Evolutionary conservation across 768 basidiomycete species (phyloP).

Genomic region (Lyophyllum semitale): DNA sequence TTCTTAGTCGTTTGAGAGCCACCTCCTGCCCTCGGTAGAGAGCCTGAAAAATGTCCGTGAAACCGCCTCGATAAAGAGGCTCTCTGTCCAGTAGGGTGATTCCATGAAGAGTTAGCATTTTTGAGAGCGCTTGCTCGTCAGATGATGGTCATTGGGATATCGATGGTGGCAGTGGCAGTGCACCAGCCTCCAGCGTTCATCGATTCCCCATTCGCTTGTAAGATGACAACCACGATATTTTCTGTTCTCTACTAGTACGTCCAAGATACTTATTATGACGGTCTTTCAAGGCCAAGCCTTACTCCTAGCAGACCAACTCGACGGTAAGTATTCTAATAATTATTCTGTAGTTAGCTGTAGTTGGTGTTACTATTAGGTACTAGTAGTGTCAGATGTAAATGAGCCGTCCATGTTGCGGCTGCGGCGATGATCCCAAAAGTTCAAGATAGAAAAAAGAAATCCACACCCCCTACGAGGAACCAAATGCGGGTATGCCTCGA

Average conservation of each 20-base stretch:
- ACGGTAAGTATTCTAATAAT: no score
- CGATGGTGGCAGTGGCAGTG: background rate
- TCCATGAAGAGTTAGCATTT: constrained; percentile 8
- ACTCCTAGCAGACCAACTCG: no score
- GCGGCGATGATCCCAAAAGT: background rate
- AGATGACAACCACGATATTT: no score
- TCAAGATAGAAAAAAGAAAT: background rate
- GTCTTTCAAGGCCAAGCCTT: no score
- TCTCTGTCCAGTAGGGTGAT: constrained; percentile 16
- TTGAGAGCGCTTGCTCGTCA: background rate
- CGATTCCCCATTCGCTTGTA: no score
- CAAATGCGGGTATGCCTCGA: constrained; percentile 61
- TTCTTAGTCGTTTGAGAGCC: constrained; percentile 13
- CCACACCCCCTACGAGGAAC: constrained; percentile 57
- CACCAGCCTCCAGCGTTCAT: no score
- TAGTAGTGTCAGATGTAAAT: background rate
- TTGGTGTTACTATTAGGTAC: no score
- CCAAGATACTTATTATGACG: no score
- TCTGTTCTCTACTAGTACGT: no score
- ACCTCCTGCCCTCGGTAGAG: constrained; percentile 17
- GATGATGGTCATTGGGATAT: background rate
- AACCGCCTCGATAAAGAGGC: constrained; percentile 16
- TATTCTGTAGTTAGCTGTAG: no score
- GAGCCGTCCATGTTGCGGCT: no score
- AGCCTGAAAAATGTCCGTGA: constrained; percentile 16